These are phyloP conservation scores for Phialemoniopsis sp. DNA, from an alignment of 2,329 filamentous ascomycete genomes.

Conservation along the genomic window DNA sequence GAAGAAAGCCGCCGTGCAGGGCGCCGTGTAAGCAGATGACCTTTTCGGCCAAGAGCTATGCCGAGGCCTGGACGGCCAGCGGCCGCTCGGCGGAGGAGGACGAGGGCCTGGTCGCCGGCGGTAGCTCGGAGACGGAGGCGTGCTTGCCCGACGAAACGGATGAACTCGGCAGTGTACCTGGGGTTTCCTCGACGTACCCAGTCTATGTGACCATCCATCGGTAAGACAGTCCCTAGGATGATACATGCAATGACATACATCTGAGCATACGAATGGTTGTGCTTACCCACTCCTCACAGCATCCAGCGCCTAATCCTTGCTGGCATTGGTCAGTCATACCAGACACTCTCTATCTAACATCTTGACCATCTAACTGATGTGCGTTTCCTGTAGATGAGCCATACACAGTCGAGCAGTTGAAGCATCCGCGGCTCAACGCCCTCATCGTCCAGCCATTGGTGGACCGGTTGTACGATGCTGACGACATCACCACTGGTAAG, in stretches of 20 bases:
- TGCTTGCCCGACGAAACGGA: neutral
- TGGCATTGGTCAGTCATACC: constrained; percentile 14
- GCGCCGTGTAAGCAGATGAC: too few species aligned
- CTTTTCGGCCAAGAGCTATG: too few species aligned
- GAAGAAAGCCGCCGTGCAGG: too few species aligned
- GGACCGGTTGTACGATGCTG: constrained; percentile 59
- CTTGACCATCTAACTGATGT: too few species aligned
- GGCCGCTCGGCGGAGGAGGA: too few species aligned
- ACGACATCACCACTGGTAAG: constrained; percentile 60
- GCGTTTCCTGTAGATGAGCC: constrained; percentile 27
- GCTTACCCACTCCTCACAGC: constrained; percentile 4
- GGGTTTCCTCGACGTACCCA: constrained; percentile 1
- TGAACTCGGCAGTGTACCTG: neutral
- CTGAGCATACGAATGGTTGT: too few species aligned
- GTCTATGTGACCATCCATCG: constrained; percentile 21
- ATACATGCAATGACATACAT: too few species aligned
- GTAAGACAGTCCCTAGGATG: constrained; percentile 7
- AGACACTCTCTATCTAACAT: too few species aligned
- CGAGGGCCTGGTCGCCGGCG: neutral
- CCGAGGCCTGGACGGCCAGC: too few species aligned
- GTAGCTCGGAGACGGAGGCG: neutral
- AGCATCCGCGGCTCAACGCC: constrained; percentile 63
- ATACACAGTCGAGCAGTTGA: constrained; percentile 55
- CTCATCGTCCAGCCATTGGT: constrained; percentile 65
- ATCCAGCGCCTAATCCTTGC: constrained; percentile 17